Conservation (phyloP, 2,329 filamentous ascomycete genomes). For the Fusarium secorum region DNA sequence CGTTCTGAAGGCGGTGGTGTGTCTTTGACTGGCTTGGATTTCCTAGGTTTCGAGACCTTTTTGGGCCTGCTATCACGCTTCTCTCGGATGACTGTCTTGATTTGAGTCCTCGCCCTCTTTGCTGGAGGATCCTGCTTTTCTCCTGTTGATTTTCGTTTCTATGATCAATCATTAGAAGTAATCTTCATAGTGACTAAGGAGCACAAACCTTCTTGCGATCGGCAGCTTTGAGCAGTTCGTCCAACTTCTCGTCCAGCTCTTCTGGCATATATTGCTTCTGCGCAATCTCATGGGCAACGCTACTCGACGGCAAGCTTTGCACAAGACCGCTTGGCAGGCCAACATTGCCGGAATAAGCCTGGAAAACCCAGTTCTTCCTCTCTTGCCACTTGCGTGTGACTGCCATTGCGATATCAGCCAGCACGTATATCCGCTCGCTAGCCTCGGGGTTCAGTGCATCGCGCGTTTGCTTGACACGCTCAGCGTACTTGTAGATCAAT, state of each 20-base stretch:
- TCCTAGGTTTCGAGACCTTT: constrained; percentile 48
- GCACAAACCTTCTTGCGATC: constrained; percentile 75
- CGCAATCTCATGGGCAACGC: constrained; percentile 83
- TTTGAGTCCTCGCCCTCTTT: constrained; percentile 50
- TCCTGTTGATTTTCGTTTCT: constrained; percentile 66
- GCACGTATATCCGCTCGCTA: constrained; percentile 80
- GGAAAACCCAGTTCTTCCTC: constrained; percentile 83
- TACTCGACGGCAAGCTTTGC: constrained; percentile 75
- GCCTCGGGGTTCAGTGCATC: constrained; percentile 75
- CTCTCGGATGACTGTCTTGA: constrained; percentile 48
- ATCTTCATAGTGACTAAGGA: background rate
- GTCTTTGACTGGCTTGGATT: constrained; percentile 41
- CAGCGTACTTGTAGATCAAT: constrained; percentile 89
- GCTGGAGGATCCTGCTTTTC: constrained; percentile 57
- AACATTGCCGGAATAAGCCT: constrained; percentile 82
- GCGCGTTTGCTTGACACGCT: constrained; percentile 87
- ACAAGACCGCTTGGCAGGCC: constrained; percentile 84
- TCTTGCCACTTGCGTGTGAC: constrained; percentile 88
- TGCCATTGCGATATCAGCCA: constrained; percentile 86
- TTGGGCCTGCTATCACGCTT: constrained; percentile 47
- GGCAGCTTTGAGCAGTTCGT: constrained; percentile 68
- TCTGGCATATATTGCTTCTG: constrained; percentile 85
- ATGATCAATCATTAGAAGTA: constrained; percentile 37
- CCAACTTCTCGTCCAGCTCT: constrained; percentile 77
- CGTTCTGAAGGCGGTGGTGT: constrained; percentile 55